Evolutionary conservation across 805 yeast genomes (phyloP).

Genomic region (Kodamaea hsintzibuensis): DNA sequence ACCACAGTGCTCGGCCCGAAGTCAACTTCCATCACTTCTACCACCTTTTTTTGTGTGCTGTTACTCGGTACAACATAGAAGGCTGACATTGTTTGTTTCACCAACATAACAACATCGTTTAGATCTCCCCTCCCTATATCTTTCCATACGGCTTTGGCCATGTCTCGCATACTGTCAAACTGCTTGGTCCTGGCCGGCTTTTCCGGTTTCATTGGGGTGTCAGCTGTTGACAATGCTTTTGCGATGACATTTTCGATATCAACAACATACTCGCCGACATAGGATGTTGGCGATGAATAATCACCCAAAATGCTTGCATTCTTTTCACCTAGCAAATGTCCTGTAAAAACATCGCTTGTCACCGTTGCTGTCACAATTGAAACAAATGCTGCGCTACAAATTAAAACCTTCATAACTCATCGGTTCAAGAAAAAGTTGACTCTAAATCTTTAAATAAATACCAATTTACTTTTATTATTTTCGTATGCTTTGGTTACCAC

Average conservation of each 20-base stretch:
- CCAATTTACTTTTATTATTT: not conserved
- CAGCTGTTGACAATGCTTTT: not conserved
- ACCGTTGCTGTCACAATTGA: not conserved
- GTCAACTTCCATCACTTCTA: slow-evolving; percentile 21
- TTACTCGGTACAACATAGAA: not conserved
- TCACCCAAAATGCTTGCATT: not conserved
- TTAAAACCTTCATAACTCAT: not conserved
- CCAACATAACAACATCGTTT: not conserved
- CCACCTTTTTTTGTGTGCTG: not conserved
- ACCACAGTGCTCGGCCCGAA: slow-evolving; percentile 14
- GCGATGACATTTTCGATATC: not conserved
- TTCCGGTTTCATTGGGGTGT: not conserved
- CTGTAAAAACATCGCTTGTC: not conserved
- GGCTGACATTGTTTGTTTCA: not conserved
- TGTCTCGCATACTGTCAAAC: not conserved
- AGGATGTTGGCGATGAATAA: not conserved
- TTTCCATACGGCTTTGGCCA: not conserved
- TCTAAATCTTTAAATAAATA: too few species aligned
- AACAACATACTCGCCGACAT: not conserved
- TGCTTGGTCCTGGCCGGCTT: not conserved
- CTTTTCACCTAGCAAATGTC: not conserved
- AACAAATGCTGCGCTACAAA: not conserved
- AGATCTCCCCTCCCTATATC: not conserved
- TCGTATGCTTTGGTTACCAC: not conserved
- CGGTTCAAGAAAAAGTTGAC: not conserved